phyloP scores from a whole-genome alignment of 352 stramenopile genomes.

The Albugo laibachii region DNA sequence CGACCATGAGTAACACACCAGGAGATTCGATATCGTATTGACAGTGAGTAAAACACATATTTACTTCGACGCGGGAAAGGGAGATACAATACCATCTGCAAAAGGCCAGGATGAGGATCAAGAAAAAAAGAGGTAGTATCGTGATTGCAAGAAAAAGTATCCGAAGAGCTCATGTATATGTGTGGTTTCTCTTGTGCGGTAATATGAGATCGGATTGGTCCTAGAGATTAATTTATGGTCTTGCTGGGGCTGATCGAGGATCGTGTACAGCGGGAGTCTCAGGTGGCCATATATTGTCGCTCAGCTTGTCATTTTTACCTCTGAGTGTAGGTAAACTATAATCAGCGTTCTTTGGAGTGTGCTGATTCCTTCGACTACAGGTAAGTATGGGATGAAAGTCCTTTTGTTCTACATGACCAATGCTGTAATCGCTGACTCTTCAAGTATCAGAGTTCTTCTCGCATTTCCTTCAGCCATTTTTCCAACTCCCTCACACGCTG shows the following conservation, averaged over 20 bases:
- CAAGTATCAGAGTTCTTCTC: constrained; percentile 58
- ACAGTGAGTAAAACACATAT: too few relatives aligned
- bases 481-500: constrained; percentile 55
- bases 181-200: too few relatives aligned
- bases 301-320: constrained; percentile 5
- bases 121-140: too few relatives aligned
- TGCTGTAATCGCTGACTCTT: constrained; percentile 53
- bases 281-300: constrained; percentile 8
- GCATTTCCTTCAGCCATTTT: constrained; percentile 40
- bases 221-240: background rate
- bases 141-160: too few relatives aligned
- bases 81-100: too few relatives aligned
- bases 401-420: constrained; percentile 10
- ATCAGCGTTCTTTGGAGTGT: too few relatives aligned
- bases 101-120: too few relatives aligned
- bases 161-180: too few relatives aligned
- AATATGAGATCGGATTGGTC: constrained; percentile 1
- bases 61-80: too few relatives aligned
- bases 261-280: background rate
- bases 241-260: background rate
- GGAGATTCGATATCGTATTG: too few relatives aligned
- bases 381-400: constrained; percentile 9
- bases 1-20: too few relatives aligned
- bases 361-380: background rate
- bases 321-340: too few relatives aligned